Conservation (phyloP, 345 rosid genomes). For the Syzygium grande region DNA sequence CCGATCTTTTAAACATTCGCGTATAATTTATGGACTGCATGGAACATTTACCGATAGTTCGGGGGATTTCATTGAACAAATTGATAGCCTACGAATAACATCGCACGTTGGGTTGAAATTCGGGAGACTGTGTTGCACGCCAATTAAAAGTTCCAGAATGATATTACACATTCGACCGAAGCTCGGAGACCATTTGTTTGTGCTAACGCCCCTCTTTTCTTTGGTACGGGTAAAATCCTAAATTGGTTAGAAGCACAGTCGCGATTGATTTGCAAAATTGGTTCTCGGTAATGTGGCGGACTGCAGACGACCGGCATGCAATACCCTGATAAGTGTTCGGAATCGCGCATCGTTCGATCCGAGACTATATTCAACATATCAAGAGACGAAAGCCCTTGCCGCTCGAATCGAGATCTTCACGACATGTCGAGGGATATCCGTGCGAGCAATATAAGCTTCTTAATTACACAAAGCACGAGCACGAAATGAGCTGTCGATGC, state of each 20-base stretch:
- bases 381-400: neutral
- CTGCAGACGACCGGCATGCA: rapidly evolving
- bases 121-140: rapidly evolving
- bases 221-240: neutral
- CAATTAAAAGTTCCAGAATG: rapidly evolving
- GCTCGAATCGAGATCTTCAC: neutral
- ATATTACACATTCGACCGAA: rapidly evolving
- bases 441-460: neutral
- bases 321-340: neutral
- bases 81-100: rapidly evolving
- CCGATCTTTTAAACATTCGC: rapidly evolving
- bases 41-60: rapidly evolving
- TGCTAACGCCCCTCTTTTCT: neutral
- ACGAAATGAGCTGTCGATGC: neutral
- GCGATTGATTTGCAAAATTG: neutral
- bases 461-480: neutral
- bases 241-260: rapidly evolving
- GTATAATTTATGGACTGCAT: too few species aligned
- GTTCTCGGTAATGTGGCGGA: neutral
- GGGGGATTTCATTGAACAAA: neutral
- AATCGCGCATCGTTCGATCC: neutral
- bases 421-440: neutral
- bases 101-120: neutral
- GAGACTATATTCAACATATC: too few species aligned
- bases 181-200: rapidly evolving